These are phyloP conservation scores for Eragrostis nindensis DNA, from an alignment of 176 grass and related monocot genomes.

Conservation along the genomic window DNA sequence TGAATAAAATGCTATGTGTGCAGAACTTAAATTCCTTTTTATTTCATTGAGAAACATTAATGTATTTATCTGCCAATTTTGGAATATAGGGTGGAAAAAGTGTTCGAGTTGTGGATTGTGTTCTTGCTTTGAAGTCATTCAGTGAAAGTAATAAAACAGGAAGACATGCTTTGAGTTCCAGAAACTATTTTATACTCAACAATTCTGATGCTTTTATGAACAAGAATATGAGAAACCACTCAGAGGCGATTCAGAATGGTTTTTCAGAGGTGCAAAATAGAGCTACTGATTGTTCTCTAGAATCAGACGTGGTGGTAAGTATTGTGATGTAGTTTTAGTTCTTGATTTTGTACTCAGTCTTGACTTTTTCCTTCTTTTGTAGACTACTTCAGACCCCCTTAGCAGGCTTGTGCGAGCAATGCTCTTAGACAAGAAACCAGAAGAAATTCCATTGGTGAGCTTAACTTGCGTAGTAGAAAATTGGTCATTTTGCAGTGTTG, in stretches of 20 bases:
- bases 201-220: slow-evolving; percentile 89
- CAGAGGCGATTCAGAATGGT: slow-evolving; percentile 42
- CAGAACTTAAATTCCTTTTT: neutral
- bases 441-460: slow-evolving; percentile 81
- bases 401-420: slow-evolving; percentile 54
- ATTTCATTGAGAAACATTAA: slow-evolving; percentile 11
- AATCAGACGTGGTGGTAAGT: slow-evolving; percentile 68
- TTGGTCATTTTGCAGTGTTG: neutral
- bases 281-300: slow-evolving; percentile 48
- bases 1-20: neutral
- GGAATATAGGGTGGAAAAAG: slow-evolving; percentile 78
- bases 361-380: slow-evolving; percentile 36
- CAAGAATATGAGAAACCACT: slow-evolving; percentile 55
- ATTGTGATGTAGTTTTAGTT: slow-evolving; percentile 25
- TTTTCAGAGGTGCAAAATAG: slow-evolving; percentile 54
- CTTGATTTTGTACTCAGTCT: slow-evolving; percentile 1
- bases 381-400: slow-evolving; percentile 62
- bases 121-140: slow-evolving; percentile 79
- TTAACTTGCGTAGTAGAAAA: slow-evolving; percentile 34
- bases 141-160: slow-evolving; percentile 60
- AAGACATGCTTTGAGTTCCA: slow-evolving; percentile 34
- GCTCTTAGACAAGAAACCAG: slow-evolving; percentile 79
- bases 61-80: slow-evolving; percentile 32
- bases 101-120: slow-evolving; percentile 73
- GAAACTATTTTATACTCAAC: slow-evolving; percentile 79